phyloP scores from a whole-genome alignment of 495 filamentous ascomycete genomes.

The Staphylotrichum tortipilum region DNA sequence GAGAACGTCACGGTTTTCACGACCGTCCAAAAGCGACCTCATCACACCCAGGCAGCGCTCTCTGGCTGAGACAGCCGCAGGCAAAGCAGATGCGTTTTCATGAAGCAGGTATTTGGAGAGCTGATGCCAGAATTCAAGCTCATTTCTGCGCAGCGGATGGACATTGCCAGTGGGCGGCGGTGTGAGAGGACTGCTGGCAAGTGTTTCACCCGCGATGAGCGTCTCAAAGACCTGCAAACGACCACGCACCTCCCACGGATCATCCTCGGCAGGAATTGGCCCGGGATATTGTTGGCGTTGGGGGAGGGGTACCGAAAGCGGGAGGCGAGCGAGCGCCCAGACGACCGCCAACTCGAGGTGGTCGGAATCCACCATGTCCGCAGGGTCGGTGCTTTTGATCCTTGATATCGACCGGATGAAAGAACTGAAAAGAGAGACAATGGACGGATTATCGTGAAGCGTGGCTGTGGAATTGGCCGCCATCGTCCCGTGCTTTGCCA shows the following conservation, averaged over 20 bases:
- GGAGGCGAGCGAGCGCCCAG: conserved; percentile 51
- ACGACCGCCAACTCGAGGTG: conserved; percentile 63
- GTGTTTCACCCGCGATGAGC: conserved; percentile 59
- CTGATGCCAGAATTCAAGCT: conserved; percentile 73
- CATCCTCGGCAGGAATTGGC: conserved; percentile 28
- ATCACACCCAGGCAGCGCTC: conserved; percentile 54
- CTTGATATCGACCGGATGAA: conserved; percentile 43
- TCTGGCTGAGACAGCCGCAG: conserved; percentile 41
- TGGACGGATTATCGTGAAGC: conserved; percentile 48
- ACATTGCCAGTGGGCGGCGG: conserved; percentile 33
- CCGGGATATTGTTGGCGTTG: neutral
- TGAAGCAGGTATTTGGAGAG: conserved; percentile 64
- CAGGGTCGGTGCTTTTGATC: conserved; percentile 41
- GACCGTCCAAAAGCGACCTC: conserved; percentile 61
- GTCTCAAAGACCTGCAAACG: conserved; percentile 68
- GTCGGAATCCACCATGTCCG: conserved; percentile 51
- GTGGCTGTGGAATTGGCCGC: conserved; percentile 19
- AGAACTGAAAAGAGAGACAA: conserved; percentile 55
- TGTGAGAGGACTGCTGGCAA: conserved; percentile 50
- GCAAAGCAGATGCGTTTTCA: conserved; percentile 40
- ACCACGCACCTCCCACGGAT: conserved; percentile 51
- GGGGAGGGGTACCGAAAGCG: conserved; percentile 22
- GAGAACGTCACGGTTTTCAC: conserved; percentile 84
- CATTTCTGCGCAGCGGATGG: conserved; percentile 48
- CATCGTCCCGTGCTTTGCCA: conserved; percentile 34